These are phyloP conservation scores for Stentor roeselii DNA, from an alignment of 73 alveolate species.

Conservation along the genomic window DNA sequence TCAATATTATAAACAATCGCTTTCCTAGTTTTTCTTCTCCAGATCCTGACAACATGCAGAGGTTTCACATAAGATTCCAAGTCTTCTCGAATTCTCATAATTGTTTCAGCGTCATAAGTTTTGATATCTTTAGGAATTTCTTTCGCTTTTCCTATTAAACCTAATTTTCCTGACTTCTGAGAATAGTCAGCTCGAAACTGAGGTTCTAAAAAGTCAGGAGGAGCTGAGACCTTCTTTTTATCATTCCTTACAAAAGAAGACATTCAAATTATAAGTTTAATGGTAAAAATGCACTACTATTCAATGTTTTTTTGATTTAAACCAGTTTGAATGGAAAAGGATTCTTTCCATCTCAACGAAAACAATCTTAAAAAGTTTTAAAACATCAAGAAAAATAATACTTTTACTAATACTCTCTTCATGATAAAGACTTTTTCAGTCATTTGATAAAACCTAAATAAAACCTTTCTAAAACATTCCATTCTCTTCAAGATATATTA, in stretches of 20 bases:
- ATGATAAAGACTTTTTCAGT: too few species aligned
- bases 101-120: neutral
- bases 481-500: too few species aligned
- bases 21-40: neutral
- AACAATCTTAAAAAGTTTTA: too few species aligned
- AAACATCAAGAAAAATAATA: too few species aligned
- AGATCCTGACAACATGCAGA: neutral
- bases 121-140: neutral
- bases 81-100: neutral
- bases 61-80: conserved; percentile 1
- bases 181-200: neutral
- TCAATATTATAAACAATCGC: neutral
- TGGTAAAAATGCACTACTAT: too few species aligned
- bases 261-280: too few species aligned
- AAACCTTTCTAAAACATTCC: too few species aligned
- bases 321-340: too few species aligned
- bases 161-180: neutral
- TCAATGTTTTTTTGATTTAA: too few species aligned
- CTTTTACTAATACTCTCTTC: too few species aligned
- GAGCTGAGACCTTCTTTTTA: neutral
- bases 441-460: too few species aligned
- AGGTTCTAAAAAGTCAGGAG: neutral
- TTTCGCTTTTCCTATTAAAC: neutral
- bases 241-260: neutral
- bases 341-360: too few species aligned